A percentile compares a stretch with the other conserved stretches of the same genome.
These are phyloP conservation scores for Aspergillus ruber DNA, from an alignment of 2,329 filamentous ascomycete genomes.

Conservation along the genomic window DNA sequence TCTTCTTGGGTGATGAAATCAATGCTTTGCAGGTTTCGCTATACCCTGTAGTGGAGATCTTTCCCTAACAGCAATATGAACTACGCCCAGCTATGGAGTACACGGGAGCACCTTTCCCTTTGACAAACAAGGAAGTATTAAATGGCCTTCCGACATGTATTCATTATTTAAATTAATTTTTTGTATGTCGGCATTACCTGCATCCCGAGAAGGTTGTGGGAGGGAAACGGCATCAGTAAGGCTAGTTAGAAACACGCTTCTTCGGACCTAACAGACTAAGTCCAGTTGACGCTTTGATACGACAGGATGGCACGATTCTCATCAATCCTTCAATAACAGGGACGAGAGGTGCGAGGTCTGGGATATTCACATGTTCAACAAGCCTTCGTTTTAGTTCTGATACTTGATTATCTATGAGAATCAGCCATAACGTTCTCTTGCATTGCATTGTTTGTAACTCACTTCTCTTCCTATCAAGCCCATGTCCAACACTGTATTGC, in stretches of 20 bases:
- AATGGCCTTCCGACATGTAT: background rate
- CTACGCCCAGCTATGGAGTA: no score
- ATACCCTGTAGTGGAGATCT: no score
- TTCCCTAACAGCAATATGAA: no score
- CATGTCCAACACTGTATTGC: slow-evolving; percentile 1
- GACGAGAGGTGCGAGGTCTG: slow-evolving; percentile 9
- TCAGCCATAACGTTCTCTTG: slow-evolving; percentile 5
- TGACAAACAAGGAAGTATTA: background rate
- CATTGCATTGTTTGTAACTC: slow-evolving; percentile 1
- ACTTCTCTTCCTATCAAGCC: slow-evolving; percentile 3
- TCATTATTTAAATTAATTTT: background rate
- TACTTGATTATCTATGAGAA: slow-evolving; percentile 5
- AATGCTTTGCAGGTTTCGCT: no score
- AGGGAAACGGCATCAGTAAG: background rate
- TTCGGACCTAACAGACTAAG: slow-evolving; percentile 8
- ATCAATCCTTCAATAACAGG: slow-evolving; percentile 17
- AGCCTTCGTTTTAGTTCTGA: slow-evolving; percentile 14
- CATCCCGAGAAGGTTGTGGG: background rate
- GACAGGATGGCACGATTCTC: slow-evolving; percentile 15
- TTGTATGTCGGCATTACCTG: background rate
- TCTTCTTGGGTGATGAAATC: background rate
- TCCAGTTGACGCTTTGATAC: slow-evolving; percentile 12
- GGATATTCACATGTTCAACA: slow-evolving; percentile 6
- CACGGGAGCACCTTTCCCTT: no score
- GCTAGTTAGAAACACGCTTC: background rate